Conservation (phyloP, 192 early-diverging fungal genomes). For the Endogone sp. region DNA sequence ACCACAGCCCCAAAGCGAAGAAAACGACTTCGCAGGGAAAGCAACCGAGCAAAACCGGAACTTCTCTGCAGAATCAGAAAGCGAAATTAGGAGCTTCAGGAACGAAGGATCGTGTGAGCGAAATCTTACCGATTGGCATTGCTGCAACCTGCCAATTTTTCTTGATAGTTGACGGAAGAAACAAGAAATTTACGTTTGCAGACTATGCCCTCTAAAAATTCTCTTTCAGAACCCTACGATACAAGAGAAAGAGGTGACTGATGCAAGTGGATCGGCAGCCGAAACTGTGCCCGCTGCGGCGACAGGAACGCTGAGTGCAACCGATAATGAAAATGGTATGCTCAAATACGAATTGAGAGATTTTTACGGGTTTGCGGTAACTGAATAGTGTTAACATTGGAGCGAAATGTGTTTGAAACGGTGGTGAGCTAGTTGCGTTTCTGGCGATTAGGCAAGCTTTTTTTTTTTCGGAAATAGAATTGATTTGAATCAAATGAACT, state of each 20-base stretch:
- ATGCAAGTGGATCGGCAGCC: neutral
- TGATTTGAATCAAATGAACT: too few relatives aligned
- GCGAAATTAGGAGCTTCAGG: constrained; percentile 18
- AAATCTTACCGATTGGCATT: neutral
- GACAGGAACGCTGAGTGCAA: neutral
- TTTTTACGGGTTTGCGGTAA: too few relatives aligned
- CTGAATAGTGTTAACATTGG: too few relatives aligned
- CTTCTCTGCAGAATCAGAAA: constrained; percentile 13
- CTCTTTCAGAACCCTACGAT: neutral
- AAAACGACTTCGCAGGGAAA: neutral
- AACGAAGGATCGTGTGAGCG: neutral
- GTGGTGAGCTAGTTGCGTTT: too few relatives aligned
- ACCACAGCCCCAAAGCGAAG: neutral
- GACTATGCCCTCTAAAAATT: neutral
- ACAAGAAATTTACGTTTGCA: neutral
- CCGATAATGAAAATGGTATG: neutral
- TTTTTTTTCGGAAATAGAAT: too few relatives aligned
- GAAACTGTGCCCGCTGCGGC: neutral
- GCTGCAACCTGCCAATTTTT: neutral
- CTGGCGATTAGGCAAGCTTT: too few relatives aligned
- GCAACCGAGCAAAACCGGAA: neutral
- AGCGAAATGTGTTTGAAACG: too few relatives aligned
- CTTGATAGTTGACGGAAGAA: neutral
- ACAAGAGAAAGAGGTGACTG: constrained; percentile 4
- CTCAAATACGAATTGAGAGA: neutral